These are phyloP conservation scores for Sporobolus alterniflorus DNA, from an alignment of 202 grass and related monocot genomes.

Conservation along the genomic window DNA sequence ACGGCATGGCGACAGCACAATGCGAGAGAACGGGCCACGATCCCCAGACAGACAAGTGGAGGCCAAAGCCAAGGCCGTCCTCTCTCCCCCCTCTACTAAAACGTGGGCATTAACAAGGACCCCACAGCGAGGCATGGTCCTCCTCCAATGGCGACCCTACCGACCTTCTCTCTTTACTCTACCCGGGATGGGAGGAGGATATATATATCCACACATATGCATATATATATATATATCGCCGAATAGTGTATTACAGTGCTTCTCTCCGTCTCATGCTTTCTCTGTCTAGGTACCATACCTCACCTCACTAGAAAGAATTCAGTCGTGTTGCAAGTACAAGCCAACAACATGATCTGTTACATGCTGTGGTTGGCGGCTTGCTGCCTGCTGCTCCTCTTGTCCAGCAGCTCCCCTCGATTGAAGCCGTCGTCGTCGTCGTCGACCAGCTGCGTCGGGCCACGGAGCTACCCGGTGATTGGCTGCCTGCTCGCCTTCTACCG, in stretches of 20 bases:
- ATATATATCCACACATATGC: not conserved
- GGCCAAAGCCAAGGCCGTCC: not conserved
- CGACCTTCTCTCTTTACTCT: slow-evolving; percentile 3
- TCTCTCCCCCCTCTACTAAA: slow-evolving; percentile 8
- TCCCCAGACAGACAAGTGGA: slow-evolving; percentile 6
- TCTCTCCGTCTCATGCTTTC: slow-evolving; percentile 32
- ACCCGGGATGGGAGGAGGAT: too few relatives aligned
- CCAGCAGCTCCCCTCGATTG: not conserved
- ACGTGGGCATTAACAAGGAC: slow-evolving; percentile 51
- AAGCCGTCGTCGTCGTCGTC: too few relatives aligned
- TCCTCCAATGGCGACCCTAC: slow-evolving; percentile 31
- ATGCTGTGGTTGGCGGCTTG: slow-evolving; percentile 23
- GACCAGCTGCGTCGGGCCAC: slow-evolving; percentile 15
- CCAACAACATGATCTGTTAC: slow-evolving; percentile 45
- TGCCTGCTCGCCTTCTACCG: slow-evolving; percentile 59
- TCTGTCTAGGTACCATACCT: not conserved
- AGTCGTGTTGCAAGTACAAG: not conserved
- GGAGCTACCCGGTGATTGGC: slow-evolving; percentile 67
- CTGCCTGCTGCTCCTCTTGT: slow-evolving; percentile 30
- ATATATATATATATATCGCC: not conserved
- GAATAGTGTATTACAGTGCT: not conserved
- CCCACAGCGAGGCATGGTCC: slow-evolving; percentile 1
- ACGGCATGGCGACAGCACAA: not conserved
- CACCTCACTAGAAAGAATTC: not conserved
- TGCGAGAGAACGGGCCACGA: not conserved